Evolutionary conservation across 2,329 filamentous ascomycete species (phyloP).

Genomic region (Nothophaeocryptopus gaeumannii): DNA sequence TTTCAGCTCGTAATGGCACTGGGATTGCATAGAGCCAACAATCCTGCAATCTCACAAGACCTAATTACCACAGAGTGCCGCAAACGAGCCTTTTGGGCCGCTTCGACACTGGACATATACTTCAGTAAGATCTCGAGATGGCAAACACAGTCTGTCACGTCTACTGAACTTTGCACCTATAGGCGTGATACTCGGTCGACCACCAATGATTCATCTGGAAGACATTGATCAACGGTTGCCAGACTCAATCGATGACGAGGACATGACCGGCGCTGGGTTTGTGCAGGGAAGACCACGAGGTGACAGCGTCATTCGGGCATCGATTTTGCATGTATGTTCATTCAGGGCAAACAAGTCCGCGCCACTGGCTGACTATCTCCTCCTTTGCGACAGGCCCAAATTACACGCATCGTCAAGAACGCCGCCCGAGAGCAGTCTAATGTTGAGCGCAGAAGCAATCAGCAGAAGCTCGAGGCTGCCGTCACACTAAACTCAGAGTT

Average conservation of each 20-base stretch:
- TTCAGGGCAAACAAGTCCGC: too few relatives aligned
- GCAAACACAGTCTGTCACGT: too few relatives aligned
- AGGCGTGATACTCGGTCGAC: slow-evolving; percentile 39
- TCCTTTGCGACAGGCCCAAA: slow-evolving; percentile 14
- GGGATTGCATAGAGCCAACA: slow-evolving; percentile 35
- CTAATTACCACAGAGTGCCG: slow-evolving; percentile 33
- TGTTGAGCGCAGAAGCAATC: slow-evolving; percentile 18
- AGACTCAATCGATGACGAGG: slow-evolving; percentile 31
- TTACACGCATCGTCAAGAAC: slow-evolving; percentile 30
- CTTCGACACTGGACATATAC: slow-evolving; percentile 41
- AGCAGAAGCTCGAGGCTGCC: slow-evolving; percentile 30
- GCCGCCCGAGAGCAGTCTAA: slow-evolving; percentile 31
- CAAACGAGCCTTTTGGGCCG: slow-evolving; percentile 40
- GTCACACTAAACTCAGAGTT: slow-evolving; percentile 44
- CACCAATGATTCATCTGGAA: slow-evolving; percentile 37
- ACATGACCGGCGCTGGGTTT: slow-evolving; percentile 19
- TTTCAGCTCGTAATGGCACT: slow-evolving; percentile 39
- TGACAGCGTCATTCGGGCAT: slow-evolving; percentile 36
- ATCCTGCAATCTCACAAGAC: slow-evolving; percentile 20
- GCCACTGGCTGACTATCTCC: too few relatives aligned
- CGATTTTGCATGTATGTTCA: slow-evolving; percentile 25
- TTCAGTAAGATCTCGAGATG: slow-evolving; percentile 12
- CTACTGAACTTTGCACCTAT: background rate
- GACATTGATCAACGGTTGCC: slow-evolving; percentile 33
- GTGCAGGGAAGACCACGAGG: slow-evolving; percentile 1